Evolutionary conservation across 2,329 filamentous ascomycete species (phyloP), one percentile per base, ranked within the genome.

Genomic region (Arthrobotrys musiformis): DNA sequence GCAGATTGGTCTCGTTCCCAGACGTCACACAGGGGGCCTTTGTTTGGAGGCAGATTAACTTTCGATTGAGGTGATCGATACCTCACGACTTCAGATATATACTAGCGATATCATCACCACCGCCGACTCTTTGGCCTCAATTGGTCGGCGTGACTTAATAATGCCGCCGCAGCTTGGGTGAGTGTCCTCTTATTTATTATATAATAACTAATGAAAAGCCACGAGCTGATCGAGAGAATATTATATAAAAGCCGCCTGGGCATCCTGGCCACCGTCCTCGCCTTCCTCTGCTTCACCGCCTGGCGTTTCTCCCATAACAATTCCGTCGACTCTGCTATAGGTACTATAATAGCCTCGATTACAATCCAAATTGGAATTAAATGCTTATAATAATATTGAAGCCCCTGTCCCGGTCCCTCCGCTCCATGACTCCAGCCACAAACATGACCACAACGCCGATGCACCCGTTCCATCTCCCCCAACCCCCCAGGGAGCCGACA

Each of bases 281-380:
- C 69, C 50, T 26, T 76, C 50, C 37, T 76, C 46, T 70, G 72
- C 58, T 70, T 76, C 50, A 76, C 54, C 64, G 58, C 37, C 42
- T 76, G 72, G 72, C 72, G 72, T 4, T 56, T 70, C 46, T 70
- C 72, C 40, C 26, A 58, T 42, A 24, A 26, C 63, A 64, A 64
- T 22, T 52, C 46, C 61, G 64, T 70, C 70, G 70, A 76, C n/a
- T 35, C 22, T n/a, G 35, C 33, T 52, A 58, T 76, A 69, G 72
- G 64, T 70, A 70, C n/a, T n/a, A n/a, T n/a, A n/a, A n/a, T n/a
- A n/a, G n/a, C n/a, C n/a, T n/a, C n/a, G n/a, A n/a, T n/a, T n/a
- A n/a, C n/a, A n/a, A n/a, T n/a, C n/a, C n/a, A n/a, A n/a, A n/a
- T n/a, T n/a, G n/a, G n/a, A n/a, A n/a, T n/a, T n/a, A n/a, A n/a